Conservation (phyloP, 805 yeast species). For the Novakomyces olei region DNA sequence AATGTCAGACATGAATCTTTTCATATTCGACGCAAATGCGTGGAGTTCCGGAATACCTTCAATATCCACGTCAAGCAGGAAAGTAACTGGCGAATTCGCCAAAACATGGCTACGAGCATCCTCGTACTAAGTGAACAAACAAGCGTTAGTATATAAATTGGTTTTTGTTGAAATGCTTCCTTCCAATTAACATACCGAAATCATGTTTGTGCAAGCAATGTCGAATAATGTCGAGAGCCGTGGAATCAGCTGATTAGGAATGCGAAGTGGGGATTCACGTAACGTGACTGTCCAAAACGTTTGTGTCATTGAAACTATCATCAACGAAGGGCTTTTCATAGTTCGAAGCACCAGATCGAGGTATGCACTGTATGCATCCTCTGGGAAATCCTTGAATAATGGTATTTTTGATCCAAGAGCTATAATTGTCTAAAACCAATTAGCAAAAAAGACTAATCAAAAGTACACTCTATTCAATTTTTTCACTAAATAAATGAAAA, state of each 20-base stretch:
- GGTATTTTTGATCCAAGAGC: too few relatives aligned
- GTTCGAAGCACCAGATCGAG: constrained; percentile 56
- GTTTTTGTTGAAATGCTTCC: constrained; percentile 22
- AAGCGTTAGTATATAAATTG: constrained; percentile 49
- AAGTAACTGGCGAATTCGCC: constrained; percentile 8
- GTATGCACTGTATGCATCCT: constrained; percentile 21
- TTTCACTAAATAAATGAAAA: too few relatives aligned
- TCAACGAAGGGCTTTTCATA: constrained; percentile 61
- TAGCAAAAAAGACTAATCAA: too few relatives aligned
- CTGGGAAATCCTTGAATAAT: too few relatives aligned
- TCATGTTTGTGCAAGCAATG: background rate
- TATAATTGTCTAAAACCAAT: too few relatives aligned
- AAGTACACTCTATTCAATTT: too few relatives aligned
- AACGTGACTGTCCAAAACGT: constrained; percentile 88
- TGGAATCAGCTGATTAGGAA: too few relatives aligned
- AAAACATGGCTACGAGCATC: constrained; percentile 13
- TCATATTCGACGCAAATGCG: constrained; percentile 56
- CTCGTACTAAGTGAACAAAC: constrained; percentile 51
- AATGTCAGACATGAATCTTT: constrained; percentile 72
- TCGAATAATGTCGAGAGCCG: constrained; percentile 20
- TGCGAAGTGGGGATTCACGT: constrained; percentile 53
- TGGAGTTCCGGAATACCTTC: constrained; percentile 64
- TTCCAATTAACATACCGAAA: too few relatives aligned
- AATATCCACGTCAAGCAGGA: constrained; percentile 62
- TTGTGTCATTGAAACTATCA: constrained; percentile 73